phyloP scores from a whole-genome alignment of 345 rosid genomes.

The Eucalyptus cloeziana region DNA sequence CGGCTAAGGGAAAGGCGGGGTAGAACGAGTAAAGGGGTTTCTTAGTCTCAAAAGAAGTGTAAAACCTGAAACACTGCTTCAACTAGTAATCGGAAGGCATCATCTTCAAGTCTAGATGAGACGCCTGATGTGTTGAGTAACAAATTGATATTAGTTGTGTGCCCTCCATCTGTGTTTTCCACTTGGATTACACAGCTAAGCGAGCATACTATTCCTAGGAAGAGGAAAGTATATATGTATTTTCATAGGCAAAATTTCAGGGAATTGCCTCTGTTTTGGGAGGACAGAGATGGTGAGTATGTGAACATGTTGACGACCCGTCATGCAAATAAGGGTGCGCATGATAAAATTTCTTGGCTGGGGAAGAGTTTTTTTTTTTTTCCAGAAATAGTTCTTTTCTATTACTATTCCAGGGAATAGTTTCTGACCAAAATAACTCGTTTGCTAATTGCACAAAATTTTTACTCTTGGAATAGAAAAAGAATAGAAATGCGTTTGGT shows the following conservation, averaged over 20 bases:
- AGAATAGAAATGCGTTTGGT: too few species aligned
- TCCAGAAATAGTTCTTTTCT: too few species aligned
- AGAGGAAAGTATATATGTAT: neutral
- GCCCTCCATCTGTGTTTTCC: conserved; percentile 79
- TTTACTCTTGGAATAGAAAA: too few species aligned
- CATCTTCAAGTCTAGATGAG: neutral
- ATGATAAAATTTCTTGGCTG: too few species aligned
- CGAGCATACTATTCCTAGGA: conserved; percentile 60
- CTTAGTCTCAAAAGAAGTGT: conserved; percentile 15
- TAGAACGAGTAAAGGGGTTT: conserved; percentile 17
- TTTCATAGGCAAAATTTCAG: conserved; percentile 42
- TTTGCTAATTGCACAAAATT: too few species aligned
- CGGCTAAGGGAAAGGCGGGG: neutral
- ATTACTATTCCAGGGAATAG: too few species aligned
- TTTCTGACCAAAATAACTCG: too few species aligned
- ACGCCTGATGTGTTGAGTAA: neutral
- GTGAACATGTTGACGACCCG: conserved; percentile 56
- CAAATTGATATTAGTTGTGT: conserved; percentile 58
- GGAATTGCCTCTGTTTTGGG: conserved; percentile 87
- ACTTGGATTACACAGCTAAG: conserved; percentile 69
- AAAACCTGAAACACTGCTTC: conserved; percentile 2
- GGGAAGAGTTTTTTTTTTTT: too few species aligned
- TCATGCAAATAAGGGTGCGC: conserved; percentile 29
- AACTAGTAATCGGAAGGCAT: neutral
- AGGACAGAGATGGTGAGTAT: conserved; percentile 51